Evolutionary conservation across 2,329 filamentous ascomycete species (phyloP).

Genomic region (Erysiphe neolycopersici): DNA sequence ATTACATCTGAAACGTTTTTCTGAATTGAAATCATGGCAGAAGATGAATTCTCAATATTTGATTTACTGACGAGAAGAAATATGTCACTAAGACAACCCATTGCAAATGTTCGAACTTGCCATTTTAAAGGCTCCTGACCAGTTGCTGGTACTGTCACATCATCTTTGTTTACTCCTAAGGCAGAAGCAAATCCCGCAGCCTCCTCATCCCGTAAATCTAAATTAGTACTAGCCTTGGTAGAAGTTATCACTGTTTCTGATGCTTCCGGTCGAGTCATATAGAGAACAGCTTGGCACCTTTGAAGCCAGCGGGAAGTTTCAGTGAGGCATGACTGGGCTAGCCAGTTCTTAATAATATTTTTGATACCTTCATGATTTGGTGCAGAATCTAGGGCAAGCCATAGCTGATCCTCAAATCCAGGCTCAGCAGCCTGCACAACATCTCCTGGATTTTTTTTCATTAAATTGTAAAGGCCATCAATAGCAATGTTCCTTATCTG

Average conservation of each 20-base stretch:
- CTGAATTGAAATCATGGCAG: constrained; percentile 55
- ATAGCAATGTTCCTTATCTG: constrained; percentile 57
- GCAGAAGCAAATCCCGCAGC: constrained; percentile 82
- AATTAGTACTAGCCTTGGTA: constrained; percentile 23
- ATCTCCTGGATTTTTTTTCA: constrained; percentile 72
- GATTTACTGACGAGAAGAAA: constrained; percentile 57
- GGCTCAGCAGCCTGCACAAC: constrained; percentile 50
- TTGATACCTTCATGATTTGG: constrained; percentile 57
- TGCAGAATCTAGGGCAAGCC: constrained; percentile 59
- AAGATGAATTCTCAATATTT: constrained; percentile 54
- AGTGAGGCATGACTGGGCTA: constrained; percentile 61
- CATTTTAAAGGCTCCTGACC: constrained; percentile 77
- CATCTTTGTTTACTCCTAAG: constrained; percentile 28
- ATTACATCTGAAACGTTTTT: constrained; percentile 74
- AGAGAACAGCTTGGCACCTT: constrained; percentile 66
- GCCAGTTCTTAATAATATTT: constrained; percentile 77
- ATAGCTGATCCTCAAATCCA: constrained; percentile 72
- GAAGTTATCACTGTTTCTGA: constrained; percentile 22
- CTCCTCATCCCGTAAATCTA: constrained; percentile 88
- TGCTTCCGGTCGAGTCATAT: constrained; percentile 50
- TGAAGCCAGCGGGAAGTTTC: constrained; percentile 72
- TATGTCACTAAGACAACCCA: constrained; percentile 66
- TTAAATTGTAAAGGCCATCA: constrained; percentile 74
- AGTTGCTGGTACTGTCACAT: constrained; percentile 21
- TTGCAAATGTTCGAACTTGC: constrained; percentile 87